Percentiles rank a stretch among this genome's conserved stretches.
phyloP scores from a whole-genome alignment of 345 rosid genomes.

The Populus ilicifolia region DNA sequence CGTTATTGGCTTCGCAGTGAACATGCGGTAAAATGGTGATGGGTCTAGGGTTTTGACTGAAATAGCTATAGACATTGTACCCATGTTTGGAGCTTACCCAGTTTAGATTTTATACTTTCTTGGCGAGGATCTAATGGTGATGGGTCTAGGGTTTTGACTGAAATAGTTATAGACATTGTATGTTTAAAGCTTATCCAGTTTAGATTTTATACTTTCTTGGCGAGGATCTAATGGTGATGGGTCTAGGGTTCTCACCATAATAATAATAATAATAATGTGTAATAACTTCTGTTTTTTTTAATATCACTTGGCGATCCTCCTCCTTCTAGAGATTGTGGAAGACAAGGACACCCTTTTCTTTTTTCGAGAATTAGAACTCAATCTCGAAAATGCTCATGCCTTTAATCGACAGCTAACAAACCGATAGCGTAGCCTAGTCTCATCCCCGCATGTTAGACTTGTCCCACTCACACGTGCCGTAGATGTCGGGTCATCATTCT shows the following conservation, averaged over 20 bases:
- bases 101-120: no score
- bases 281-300: not conserved
- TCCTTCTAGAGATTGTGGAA: not conserved
- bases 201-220: not conserved
- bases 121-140: not conserved
- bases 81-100: no score
- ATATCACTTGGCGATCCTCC: not conserved
- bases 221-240: not conserved
- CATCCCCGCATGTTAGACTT: not conserved
- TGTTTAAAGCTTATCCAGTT: no score
- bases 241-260: no score
- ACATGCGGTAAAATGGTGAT: not conserved
- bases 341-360: not conserved
- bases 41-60: no score
- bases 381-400: constrained; percentile 3
- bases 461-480: constrained; percentile 1
- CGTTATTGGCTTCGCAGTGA: not conserved
- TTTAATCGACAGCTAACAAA: constrained; percentile 13
- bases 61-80: no score
- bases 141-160: no score
- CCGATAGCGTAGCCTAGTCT: not conserved
- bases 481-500: not conserved
- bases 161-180: no score
- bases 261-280: not conserved
- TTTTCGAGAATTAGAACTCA: not conserved